phyloP scores from a whole-genome alignment of 1,284 basidiomycete species.

The Puccinia polysora region DNA sequence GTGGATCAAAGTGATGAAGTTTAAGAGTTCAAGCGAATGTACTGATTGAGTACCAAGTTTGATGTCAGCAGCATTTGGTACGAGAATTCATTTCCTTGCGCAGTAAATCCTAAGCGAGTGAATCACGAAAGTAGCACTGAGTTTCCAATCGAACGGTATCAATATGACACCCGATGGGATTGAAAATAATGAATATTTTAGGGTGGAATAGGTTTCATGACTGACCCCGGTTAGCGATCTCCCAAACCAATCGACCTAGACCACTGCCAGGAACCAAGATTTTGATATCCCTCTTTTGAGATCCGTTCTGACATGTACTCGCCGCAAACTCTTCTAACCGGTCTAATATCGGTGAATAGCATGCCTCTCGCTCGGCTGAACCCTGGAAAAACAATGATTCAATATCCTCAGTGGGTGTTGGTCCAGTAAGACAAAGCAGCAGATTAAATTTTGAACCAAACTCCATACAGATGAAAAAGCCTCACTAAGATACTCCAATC shows the following conservation, averaged over 20 bases:
- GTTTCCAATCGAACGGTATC: background rate
- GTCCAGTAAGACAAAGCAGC: too few species aligned
- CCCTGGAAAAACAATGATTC: conserved; percentile 58
- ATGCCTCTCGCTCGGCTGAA: conserved; percentile 65
- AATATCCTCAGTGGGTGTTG: too few species aligned
- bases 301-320: conserved; percentile 59
- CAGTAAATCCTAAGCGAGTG: conserved; percentile 64
- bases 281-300: conserved; percentile 59
- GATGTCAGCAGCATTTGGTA: conserved; percentile 85
- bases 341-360: conserved; percentile 73
- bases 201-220: background rate
- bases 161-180: background rate
- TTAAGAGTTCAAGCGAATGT: conserved; percentile 42
- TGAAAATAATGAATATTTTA: conserved; percentile 41
- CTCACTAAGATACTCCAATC: conserved; percentile 82
- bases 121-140: background rate
- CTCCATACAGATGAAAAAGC: conserved; percentile 25
- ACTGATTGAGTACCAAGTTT: conserved; percentile 75
- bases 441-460: conserved; percentile 8
- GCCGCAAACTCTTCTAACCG: conserved; percentile 67
- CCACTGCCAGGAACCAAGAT: conserved; percentile 85
- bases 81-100: conserved; percentile 88
- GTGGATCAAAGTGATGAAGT: conserved; percentile 33
- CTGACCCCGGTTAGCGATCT: conserved; percentile 71
- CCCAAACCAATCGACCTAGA: conserved; percentile 76